Conservation (phyloP, 2,329 filamentous ascomycete species). For the Lecanicillium sp. region DNA sequence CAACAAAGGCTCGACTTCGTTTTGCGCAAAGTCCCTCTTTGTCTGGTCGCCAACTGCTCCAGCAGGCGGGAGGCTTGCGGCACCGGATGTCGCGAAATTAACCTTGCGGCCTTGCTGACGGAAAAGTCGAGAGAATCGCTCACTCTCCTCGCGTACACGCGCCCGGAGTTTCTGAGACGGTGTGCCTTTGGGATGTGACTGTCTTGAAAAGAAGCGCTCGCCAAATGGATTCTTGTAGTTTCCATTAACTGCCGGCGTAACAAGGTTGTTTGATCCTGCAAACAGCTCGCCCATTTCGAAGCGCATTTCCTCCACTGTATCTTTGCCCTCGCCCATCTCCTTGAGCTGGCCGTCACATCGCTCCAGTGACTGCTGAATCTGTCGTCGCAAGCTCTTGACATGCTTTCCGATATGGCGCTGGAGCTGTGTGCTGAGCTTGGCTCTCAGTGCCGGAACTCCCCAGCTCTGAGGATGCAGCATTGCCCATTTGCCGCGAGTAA, state of each 20-base stretch:
- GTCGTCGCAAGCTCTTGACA: conserved; percentile 39
- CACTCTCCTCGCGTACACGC: conserved; percentile 42
- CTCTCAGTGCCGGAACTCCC: conserved; percentile 35
- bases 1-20: conserved; percentile 40
- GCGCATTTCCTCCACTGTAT: conserved; percentile 45
- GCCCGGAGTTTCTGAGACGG: conserved; percentile 43
- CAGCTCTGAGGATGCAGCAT: conserved; percentile 38
- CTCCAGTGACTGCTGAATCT: conserved; percentile 42
- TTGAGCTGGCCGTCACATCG: conserved; percentile 40
- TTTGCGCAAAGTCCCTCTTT: conserved; percentile 39
- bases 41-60: conserved; percentile 25
- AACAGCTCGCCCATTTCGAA: conserved; percentile 46
- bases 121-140: conserved; percentile 39
- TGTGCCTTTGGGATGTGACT: conserved; percentile 39
- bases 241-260: conserved; percentile 43
- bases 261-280: conserved; percentile 43
- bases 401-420: conserved; percentile 44
- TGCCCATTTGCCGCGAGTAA: conserved; percentile 39
- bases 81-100: conserved; percentile 25
- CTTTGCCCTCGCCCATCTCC: conserved; percentile 40
- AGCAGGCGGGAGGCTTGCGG: conserved; percentile 18
- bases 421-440: conserved; percentile 40
- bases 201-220: conserved; percentile 41
- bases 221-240: conserved; percentile 48
- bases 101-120: conserved; percentile 41